These are phyloP conservation scores for Coemansia sp. DNA, from an alignment of 192 early-diverging fungal genomes.

Conservation along the genomic window DNA sequence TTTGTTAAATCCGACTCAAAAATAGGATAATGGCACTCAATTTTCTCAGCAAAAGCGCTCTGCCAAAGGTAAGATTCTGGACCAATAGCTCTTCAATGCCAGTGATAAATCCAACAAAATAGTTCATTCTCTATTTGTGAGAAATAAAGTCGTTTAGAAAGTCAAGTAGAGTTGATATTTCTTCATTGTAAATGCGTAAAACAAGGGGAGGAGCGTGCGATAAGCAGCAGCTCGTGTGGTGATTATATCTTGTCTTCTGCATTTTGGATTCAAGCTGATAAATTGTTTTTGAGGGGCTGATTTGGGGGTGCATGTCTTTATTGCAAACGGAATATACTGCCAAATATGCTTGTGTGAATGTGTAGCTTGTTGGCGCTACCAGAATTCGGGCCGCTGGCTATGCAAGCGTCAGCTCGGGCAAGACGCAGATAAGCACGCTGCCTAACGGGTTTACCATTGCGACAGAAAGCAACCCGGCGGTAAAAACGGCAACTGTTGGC, in stretches of 20 bases:
- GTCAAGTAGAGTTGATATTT: too few relatives aligned
- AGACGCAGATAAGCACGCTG: slow-evolving; percentile 69
- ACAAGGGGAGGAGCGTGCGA: neutral
- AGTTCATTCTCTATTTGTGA: too few relatives aligned
- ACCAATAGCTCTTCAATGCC: neutral
- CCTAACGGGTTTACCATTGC: slow-evolving; percentile 83
- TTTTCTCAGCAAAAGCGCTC: slow-evolving; percentile 42
- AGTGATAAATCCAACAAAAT: neutral
- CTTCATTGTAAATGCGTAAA: neutral
- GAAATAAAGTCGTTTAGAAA: too few relatives aligned
- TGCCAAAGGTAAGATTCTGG: slow-evolving; percentile 49
- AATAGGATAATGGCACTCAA: slow-evolving; percentile 46
- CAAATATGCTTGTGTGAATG: too few relatives aligned
- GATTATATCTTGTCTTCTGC: too few relatives aligned
- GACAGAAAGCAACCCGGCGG: slow-evolving; percentile 75
- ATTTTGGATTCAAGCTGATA: too few relatives aligned
- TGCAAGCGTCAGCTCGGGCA: slow-evolving; percentile 40
- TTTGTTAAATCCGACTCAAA: neutral
- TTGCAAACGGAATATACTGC: too few relatives aligned
- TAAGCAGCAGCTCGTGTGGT: too few relatives aligned
- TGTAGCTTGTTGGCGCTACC: slow-evolving; percentile 48
- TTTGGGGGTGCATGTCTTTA: too few relatives aligned
- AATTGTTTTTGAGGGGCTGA: too few relatives aligned
- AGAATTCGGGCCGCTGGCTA: slow-evolving; percentile 50
- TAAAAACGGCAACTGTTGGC: slow-evolving; percentile 86